Percentiles rank a stretch among this genome's conserved stretches.
phyloP scores from a whole-genome alignment of 331 rosid species.

The Malus hybrid region DNA sequence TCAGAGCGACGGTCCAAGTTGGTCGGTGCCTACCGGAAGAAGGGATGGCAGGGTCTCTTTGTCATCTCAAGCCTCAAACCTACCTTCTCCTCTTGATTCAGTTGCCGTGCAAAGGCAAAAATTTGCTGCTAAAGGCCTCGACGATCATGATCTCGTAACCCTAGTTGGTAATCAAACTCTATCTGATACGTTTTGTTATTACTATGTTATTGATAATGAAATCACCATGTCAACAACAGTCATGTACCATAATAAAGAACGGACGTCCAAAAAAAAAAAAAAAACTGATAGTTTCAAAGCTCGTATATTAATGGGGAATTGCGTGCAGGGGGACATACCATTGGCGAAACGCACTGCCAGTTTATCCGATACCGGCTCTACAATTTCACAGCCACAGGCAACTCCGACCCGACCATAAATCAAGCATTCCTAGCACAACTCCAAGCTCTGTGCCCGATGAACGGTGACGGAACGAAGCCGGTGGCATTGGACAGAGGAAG shows the following conservation, averaged over 20 bases:
- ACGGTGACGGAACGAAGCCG: slow-evolving; percentile 50
- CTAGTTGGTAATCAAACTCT: slow-evolving; percentile 36
- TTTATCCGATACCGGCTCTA: slow-evolving; percentile 58
- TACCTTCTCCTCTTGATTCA: slow-evolving; percentile 78
- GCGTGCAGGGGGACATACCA: slow-evolving; percentile 59
- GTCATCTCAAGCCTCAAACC: slow-evolving; percentile 38
- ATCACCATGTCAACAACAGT: too few species aligned
- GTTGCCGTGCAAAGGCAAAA: slow-evolving; percentile 49
- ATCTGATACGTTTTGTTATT: too few species aligned
- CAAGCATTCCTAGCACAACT: slow-evolving; percentile 41
- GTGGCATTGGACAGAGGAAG: slow-evolving; percentile 55
- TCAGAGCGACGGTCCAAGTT: slow-evolving; percentile 72
- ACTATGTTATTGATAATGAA: too few species aligned
- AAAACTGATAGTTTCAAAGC: too few species aligned
- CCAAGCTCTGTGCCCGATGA: slow-evolving; percentile 45
- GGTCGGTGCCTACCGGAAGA: slow-evolving; percentile 69
- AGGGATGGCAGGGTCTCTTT: slow-evolving; percentile 57
- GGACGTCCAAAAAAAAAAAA: too few species aligned
- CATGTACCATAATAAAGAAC: too few species aligned
- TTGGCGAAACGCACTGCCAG: slow-evolving; percentile 60
- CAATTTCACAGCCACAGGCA: slow-evolving; percentile 57
- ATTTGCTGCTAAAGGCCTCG: slow-evolving; percentile 69
- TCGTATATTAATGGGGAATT: neutral
- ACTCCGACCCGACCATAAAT: slow-evolving; percentile 65
- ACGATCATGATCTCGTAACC: slow-evolving; percentile 63